Evolutionary conservation across 805 yeast genomes (phyloP), one percentile per base, ranked within the genome.

Genomic region (Teunomyces cretensis): DNA sequence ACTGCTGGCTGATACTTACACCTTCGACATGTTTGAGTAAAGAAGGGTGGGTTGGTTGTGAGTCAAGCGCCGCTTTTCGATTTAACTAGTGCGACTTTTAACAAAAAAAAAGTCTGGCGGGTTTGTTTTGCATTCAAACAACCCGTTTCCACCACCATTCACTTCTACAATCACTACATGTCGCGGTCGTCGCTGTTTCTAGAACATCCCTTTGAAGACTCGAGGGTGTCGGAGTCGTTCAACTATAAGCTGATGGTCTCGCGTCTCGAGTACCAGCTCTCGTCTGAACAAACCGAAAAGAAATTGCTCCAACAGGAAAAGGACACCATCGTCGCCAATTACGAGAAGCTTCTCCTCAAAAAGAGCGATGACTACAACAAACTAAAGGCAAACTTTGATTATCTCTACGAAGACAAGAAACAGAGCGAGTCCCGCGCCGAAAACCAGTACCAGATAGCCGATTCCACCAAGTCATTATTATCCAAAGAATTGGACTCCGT

Each of bases 1-100:
- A 19, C n/a, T n/a, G n/a, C n/a, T n/a, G 14, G 17, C 26, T 4
- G 6, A 42, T 44, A 72, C 80, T 42, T 64, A 75, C 80, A 76
- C 64, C 56, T 70, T 76, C 3, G 80, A 76, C 80, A 76, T 70
- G 19, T 27, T n/a, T 13, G 36, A 13, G 12, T 9, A 24, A 9
- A 13, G 27, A 13, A 36, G 19, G 11, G 19, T 17, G 27, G 19
- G 11, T n/a, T 17, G 27, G 15, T 8, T 33, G 28, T 26, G 28
- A 26, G 28, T 26, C 28, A 3, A 9, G 14, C 6, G n/a, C 2
- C 16, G 14, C 12, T 7, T 14, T 30, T 30, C 33, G 33, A 19
- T 14, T 19, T 7, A 37, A 13, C 19, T 26, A 22, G 40, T 26
- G 31, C 31, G 31, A 37, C 40, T 33, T 19, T n/a, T 22, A 19